These are phyloP conservation scores for Pinus albicaulis DNA, from an alignment of 75 land plant species.

Conservation along the genomic window DNA sequence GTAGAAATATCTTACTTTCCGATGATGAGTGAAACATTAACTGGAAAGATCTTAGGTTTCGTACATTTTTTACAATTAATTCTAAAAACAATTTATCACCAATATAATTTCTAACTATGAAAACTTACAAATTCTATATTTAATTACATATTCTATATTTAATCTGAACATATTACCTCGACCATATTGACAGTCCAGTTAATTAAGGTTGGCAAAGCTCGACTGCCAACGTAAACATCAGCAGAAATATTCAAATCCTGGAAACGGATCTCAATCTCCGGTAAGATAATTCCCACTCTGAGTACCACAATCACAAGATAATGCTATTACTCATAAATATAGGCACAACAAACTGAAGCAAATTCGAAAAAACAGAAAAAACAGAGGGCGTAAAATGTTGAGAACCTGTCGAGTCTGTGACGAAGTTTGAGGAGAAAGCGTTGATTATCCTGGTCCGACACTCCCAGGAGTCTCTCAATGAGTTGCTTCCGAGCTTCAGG, in stretches of 20 bases:
- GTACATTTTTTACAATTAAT: no score
- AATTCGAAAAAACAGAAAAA: no score
- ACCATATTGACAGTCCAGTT: slow-evolving; percentile 39
- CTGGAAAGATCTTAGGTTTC: no score
- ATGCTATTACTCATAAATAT: neutral
- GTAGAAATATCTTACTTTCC: no score
- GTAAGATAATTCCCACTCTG: slow-evolving; percentile 74
- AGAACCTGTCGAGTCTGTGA: neutral
- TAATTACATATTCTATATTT: no score
- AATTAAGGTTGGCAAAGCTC: slow-evolving; percentile 67
- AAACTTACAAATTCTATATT: no score
- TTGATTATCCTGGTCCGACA: neutral
- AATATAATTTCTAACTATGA: no score
- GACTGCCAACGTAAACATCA: slow-evolving; percentile 54
- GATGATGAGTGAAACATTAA: no score
- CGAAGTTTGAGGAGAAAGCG: neutral
- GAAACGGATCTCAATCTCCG: slow-evolving; percentile 73
- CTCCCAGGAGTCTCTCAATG: neutral
- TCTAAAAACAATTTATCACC: no score
- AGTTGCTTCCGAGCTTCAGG: neutral
- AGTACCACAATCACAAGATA: neutral
- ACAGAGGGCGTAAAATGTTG: no score
- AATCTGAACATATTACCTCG: slow-evolving; percentile 31
- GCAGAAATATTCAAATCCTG: slow-evolving; percentile 58
- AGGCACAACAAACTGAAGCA: neutral